phyloP scores from a whole-genome alignment of 2,329 filamentous ascomycete genomes.

The Chalaropsis ovoidea region DNA sequence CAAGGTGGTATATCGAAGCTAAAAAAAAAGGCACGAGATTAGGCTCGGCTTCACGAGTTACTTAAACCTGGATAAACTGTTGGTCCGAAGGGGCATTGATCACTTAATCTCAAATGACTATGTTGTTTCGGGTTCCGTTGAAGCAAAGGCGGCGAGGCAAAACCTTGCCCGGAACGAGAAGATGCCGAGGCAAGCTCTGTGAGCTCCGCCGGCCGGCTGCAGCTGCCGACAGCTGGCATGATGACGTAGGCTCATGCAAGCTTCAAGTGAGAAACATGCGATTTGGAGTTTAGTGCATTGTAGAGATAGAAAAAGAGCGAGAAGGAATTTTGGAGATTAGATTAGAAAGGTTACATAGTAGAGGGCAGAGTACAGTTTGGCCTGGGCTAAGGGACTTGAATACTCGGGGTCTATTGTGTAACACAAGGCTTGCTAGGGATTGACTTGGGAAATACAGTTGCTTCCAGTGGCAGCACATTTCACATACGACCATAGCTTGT shows the following conservation, averaged over 20 bases:
- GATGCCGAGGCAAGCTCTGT: slow-evolving; percentile 8
- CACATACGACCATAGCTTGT: neutral
- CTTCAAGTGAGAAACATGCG: neutral
- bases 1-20: slow-evolving; percentile 3
- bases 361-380: too few species aligned
- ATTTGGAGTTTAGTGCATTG: neutral
- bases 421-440: too few species aligned
- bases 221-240: neutral
- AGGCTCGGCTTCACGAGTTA: neutral
- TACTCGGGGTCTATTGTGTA: too few species aligned
- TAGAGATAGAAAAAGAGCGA: neutral
- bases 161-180: neutral
- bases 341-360: too few species aligned
- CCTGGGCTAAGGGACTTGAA: too few species aligned
- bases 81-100: neutral
- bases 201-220: neutral
- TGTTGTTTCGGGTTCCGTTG: neutral
- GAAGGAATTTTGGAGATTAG: too few species aligned
- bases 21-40: neutral
- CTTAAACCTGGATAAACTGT: neutral
- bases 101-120: neutral
- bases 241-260: neutral
- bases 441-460: too few species aligned
- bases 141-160: neutral
- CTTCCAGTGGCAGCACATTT: too few species aligned